Conservation (phyloP, 116 monocot genomes). For the Cymodocea nodosa region DNA sequence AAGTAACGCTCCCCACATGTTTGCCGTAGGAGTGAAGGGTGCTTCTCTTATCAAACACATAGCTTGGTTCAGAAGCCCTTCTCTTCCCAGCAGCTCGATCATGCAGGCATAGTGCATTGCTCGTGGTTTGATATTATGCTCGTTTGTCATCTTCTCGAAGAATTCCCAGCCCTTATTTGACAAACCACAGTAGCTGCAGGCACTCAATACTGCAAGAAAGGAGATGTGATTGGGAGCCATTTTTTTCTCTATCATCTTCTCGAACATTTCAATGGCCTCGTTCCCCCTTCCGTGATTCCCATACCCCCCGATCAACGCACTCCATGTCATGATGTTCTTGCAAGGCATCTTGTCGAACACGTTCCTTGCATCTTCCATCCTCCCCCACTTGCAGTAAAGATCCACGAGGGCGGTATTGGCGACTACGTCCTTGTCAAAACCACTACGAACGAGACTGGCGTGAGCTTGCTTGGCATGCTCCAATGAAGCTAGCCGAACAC, state of each 20-base stretch:
- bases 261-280: constrained; percentile 38
- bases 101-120: constrained; percentile 92
- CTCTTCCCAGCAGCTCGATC: constrained; percentile 54
- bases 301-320: constrained; percentile 89
- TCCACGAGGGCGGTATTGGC: constrained; percentile 44
- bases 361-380: constrained; percentile 25
- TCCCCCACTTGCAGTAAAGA: constrained; percentile 49
- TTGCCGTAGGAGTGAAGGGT: too few relatives aligned
- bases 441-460: constrained; percentile 37
- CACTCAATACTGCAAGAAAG: constrained; percentile 64
- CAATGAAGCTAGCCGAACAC: constrained; percentile 55
- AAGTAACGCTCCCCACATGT: constrained; percentile 19
- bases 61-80: too few relatives aligned
- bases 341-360: constrained; percentile 64
- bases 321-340: constrained; percentile 86
- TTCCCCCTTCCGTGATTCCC: constrained; percentile 58
- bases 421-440: constrained; percentile 31
- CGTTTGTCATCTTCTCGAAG: constrained; percentile 45
- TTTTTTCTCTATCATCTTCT: constrained; percentile 34
- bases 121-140: constrained; percentile 41
- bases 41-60: too few relatives aligned
- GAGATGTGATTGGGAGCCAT: constrained; percentile 79
- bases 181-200: constrained; percentile 71
- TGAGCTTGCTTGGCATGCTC: constrained; percentile 40
- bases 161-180: constrained; percentile 52